Evolutionary conservation across 1,284 basidiomycete species (phyloP).

Genomic region (Cystobasidiaceae sp.): DNA sequence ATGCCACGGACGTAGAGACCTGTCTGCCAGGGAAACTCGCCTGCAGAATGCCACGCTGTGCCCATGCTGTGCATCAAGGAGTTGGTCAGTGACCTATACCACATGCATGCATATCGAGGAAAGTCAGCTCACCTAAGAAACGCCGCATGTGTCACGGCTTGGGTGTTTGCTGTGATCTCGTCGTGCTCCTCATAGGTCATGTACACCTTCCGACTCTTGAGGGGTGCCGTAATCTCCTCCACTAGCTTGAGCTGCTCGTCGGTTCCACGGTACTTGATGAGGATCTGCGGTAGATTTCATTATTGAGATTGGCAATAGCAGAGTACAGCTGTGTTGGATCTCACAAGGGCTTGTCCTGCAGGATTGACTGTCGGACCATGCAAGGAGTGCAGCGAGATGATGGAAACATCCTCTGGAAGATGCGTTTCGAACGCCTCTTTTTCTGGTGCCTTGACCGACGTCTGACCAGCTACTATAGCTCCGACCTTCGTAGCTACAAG

Average conservation of each 20-base stretch:
- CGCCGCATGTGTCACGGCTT: slow-evolving; percentile 95
- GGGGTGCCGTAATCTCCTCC: slow-evolving; percentile 74
- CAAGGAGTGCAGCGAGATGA: slow-evolving; percentile 88
- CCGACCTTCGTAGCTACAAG: slow-evolving; percentile 77
- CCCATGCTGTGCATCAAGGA: slow-evolving; percentile 69
- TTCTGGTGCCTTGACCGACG: slow-evolving; percentile 94
- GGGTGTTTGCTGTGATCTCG: slow-evolving; percentile 91
- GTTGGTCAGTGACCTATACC: not conserved
- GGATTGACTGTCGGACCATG: slow-evolving; percentile 90
- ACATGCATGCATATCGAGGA: not conserved
- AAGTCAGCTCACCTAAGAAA: slow-evolving; percentile 69
- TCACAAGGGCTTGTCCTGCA: slow-evolving; percentile 83
- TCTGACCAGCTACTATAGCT: slow-evolving; percentile 90
- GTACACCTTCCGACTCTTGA: slow-evolving; percentile 82
- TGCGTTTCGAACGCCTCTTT: slow-evolving; percentile 81
- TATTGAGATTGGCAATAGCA: not conserved
- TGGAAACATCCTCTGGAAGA: slow-evolving; percentile 77
- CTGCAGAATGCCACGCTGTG: slow-evolving; percentile 79
- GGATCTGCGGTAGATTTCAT: slow-evolving; percentile 55
- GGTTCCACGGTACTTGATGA: slow-evolving; percentile 81
- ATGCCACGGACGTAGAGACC: slow-evolving; percentile 91
- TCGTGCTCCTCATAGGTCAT: slow-evolving; percentile 95
- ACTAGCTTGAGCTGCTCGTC: slow-evolving; percentile 69
- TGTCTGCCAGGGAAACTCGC: slow-evolving; percentile 90
- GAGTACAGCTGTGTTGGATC: slow-evolving; percentile 36